phyloP scores from a whole-genome alignment of 768 basidiomycete genomes.

The Dentipellis sp. region DNA sequence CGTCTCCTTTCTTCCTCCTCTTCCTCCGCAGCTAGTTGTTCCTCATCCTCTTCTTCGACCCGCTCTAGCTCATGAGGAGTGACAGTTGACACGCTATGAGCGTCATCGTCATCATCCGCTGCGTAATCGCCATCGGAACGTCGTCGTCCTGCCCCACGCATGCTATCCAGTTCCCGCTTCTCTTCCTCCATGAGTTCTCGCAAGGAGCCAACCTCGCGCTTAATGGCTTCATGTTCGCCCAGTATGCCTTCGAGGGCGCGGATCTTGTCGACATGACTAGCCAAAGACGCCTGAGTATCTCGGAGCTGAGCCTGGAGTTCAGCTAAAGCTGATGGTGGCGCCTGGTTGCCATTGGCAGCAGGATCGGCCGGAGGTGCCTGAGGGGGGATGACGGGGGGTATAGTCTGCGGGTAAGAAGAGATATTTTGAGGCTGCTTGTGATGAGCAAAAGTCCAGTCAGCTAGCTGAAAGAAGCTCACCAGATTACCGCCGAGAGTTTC shows the following conservation, averaged over 20 bases:
- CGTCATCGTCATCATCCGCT: constrained; percentile 40
- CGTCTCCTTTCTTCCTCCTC: constrained; percentile 39
- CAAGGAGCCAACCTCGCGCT: constrained; percentile 65
- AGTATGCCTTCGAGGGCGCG: constrained; percentile 74
- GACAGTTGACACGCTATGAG: constrained; percentile 63
- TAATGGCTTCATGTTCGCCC: constrained; percentile 77
- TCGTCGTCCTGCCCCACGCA: constrained; percentile 17
- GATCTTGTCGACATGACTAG: constrained; percentile 74
- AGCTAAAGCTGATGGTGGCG: constrained; percentile 30
- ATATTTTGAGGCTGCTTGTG: constrained; percentile 43
- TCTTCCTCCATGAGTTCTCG: constrained; percentile 65
- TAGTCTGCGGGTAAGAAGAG: constrained; percentile 51
- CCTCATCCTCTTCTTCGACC: constrained; percentile 71
- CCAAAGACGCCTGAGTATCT: constrained; percentile 74
- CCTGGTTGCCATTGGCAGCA: constrained; percentile 9
- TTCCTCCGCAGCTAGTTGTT: constrained; percentile 31
- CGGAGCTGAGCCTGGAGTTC: constrained; percentile 77
- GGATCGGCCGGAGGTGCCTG: constrained; percentile 18
- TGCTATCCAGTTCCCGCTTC: constrained; percentile 38
- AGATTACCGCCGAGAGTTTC: constrained; percentile 81
- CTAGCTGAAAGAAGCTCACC: constrained; percentile 32
- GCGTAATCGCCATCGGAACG: constrained; percentile 14
- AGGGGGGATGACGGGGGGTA: constrained; percentile 50
- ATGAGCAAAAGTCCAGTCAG: background rate
- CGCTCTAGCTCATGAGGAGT: constrained; percentile 60